Evolutionary conservation across 2,329 filamentous ascomycete species (phyloP).

Genomic region (Periconia macrospinosa): DNA sequence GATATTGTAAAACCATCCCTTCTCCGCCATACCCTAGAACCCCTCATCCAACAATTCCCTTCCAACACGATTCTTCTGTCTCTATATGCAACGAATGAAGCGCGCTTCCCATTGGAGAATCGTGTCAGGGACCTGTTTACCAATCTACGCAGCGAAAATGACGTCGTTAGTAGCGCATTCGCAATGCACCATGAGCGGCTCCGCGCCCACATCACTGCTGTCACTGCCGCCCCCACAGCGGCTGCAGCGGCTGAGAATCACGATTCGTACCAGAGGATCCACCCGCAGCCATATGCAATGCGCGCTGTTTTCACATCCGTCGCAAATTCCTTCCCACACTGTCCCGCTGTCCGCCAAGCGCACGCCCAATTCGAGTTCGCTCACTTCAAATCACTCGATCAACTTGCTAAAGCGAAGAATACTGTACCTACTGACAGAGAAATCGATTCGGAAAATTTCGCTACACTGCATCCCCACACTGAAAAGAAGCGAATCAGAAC

Average conservation of each 20-base stretch:
- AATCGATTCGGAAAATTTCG: too few relatives aligned
- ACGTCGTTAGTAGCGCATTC: constrained; percentile 56
- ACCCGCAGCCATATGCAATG: not conserved
- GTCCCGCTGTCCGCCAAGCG: not conserved
- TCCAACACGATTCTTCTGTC: constrained; percentile 75
- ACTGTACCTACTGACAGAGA: too few relatives aligned
- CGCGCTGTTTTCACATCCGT: not conserved
- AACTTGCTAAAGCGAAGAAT: too few relatives aligned
- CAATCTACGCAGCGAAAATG: constrained; percentile 37
- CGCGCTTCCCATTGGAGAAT: constrained; percentile 72
- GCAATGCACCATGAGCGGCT: constrained; percentile 58
- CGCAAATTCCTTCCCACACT: not conserved
- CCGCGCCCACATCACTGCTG: constrained; percentile 42
- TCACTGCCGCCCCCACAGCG: not conserved
- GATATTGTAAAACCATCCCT: constrained; percentile 69
- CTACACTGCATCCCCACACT: too few relatives aligned
- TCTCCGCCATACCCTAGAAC: constrained; percentile 63
- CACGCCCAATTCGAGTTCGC: not conserved
- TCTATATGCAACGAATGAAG: constrained; percentile 73
- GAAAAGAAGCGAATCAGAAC: too few relatives aligned
- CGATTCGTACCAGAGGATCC: not conserved
- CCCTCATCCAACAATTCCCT: constrained; percentile 68
- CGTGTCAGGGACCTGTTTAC: constrained; percentile 70
- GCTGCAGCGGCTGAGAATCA: not conserved
- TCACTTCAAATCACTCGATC: not conserved